A percentile compares a stretch with the other conserved stretches of the same genome.
Evolutionary conservation across 768 basidiomycete species (phyloP).

Genomic region (Suillus bovinus): DNA sequence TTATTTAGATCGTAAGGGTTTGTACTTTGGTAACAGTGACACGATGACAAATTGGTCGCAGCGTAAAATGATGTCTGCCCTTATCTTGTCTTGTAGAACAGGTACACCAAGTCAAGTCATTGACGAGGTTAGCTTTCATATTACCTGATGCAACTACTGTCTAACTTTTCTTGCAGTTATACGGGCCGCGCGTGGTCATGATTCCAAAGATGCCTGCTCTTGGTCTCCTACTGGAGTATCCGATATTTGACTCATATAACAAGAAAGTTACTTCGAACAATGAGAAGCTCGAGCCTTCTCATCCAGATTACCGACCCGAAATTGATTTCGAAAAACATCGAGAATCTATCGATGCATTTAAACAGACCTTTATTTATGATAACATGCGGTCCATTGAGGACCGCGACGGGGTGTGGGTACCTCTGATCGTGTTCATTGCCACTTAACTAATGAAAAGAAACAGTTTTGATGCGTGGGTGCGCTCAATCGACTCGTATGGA

Average conservation of each 20-base stretch:
- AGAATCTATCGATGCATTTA: constrained; percentile 78
- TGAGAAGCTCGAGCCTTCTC: constrained; percentile 49
- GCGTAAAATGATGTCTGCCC: constrained; percentile 95
- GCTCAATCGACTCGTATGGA: constrained; percentile 68
- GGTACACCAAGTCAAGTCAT: constrained; percentile 74
- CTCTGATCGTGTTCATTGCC: background rate
- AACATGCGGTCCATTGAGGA: constrained; percentile 87
- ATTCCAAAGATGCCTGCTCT: constrained; percentile 96
- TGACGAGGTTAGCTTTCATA: constrained; percentile 51
- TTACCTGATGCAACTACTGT: background rate
- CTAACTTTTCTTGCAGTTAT: constrained; percentile 51
- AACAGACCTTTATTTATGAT: constrained; percentile 82
- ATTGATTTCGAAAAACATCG: constrained; percentile 72
- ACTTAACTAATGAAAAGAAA: constrained; percentile 2
- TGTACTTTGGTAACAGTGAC: background rate
- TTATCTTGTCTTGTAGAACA: constrained; percentile 80
- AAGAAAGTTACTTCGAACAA: constrained; percentile 45
- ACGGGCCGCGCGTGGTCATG: constrained; percentile 72
- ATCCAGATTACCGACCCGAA: constrained; percentile 64
- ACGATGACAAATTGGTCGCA: constrained; percentile 32
- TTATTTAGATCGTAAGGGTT: constrained; percentile 31
- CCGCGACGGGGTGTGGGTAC: constrained; percentile 67
- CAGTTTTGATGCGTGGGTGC: constrained; percentile 87
- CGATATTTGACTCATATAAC: constrained; percentile 81
- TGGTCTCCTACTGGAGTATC: constrained; percentile 88